A percentile compares a stretch with the other conserved stretches of the same genome.
Conservation (phyloP, 2,329 filamentous ascomycete genomes). For the Stenocarpella maydis region DNA sequence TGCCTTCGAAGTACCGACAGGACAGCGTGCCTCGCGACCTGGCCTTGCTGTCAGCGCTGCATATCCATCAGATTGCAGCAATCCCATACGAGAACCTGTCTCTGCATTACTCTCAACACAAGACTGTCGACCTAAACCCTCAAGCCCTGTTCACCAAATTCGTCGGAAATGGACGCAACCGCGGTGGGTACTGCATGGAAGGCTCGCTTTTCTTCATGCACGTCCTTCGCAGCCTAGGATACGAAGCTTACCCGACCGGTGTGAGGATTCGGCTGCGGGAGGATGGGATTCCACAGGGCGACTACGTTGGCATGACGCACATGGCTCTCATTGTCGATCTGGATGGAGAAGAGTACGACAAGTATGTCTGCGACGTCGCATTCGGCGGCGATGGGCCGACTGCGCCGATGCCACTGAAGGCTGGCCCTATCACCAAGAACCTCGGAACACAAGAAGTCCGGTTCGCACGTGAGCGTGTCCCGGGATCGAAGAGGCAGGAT, state of each 20-base stretch:
- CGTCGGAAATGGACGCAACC: constrained; percentile 49
- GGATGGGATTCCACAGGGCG: constrained; percentile 49
- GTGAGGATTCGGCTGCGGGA: constrained; percentile 55
- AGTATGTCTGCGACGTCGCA: constrained; percentile 67
- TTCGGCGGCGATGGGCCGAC: constrained; percentile 71
- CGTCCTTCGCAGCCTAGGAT: constrained; percentile 41
- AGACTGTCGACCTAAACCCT: constrained; percentile 53
- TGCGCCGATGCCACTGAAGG: constrained; percentile 61
- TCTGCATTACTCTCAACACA: constrained; percentile 57
- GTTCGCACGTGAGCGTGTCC: constrained; percentile 58
- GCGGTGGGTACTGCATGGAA: constrained; percentile 71
- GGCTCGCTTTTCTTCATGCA: constrained; percentile 58
- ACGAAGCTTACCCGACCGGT: constrained; percentile 52
- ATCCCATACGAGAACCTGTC: constrained; percentile 66
- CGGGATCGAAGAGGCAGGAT: constrained; percentile 52
- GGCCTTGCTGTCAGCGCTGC: constrained; percentile 49
- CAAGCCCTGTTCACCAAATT: constrained; percentile 59
- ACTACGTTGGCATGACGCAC: constrained; percentile 56
- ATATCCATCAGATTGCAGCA: constrained; percentile 56
- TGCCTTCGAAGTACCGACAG: constrained; percentile 37
- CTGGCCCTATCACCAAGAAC: constrained; percentile 53
- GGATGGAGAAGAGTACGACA: constrained; percentile 46
- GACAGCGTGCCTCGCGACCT: constrained; percentile 41
- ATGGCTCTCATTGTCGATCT: constrained; percentile 69
- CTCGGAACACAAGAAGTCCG: constrained; percentile 65